phyloP scores from a whole-genome alignment of 805 yeast genomes.

The Kodamaea lidongshanica region DNA sequence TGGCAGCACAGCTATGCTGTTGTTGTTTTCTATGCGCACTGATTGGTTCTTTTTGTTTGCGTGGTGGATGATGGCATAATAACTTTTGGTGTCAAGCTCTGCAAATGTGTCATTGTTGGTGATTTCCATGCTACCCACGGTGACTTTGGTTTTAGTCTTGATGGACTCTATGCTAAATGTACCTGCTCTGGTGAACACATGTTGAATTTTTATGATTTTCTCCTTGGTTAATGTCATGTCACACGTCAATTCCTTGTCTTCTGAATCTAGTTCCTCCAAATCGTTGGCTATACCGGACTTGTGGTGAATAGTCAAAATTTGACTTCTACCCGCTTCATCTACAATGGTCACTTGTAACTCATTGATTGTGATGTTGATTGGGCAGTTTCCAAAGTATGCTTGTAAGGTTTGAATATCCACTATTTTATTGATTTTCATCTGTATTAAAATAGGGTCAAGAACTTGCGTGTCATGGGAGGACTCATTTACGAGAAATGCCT shows the following conservation, averaged over 20 bases:
- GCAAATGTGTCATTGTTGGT: not conserved
- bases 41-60: slow-evolving; percentile 5
- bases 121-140: slow-evolving; percentile 1
- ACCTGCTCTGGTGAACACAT: slow-evolving; percentile 4
- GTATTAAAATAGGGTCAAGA: no score
- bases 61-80: slow-evolving; percentile 2
- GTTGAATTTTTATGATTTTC: slow-evolving; percentile 4
- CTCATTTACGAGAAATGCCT: no score
- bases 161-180: slow-evolving; percentile 1
- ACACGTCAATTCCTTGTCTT: slow-evolving; percentile 1
- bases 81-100: not conserved
- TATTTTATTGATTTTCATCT: no score
- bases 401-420: no score
- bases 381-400: no score
- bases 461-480: no score
- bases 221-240: not conserved
- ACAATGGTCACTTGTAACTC: no score
- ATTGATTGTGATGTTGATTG: no score
- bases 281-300: no score
- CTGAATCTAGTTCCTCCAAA: no score
- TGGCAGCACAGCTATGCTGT: slow-evolving; percentile 8
- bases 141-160: not conserved
- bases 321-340: no score
- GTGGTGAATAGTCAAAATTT: no score
- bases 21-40: slow-evolving; percentile 1